These are phyloP conservation scores for Phytophthora lateralis DNA, from an alignment of 352 stramenopile species.

Conservation along the genomic window DNA sequence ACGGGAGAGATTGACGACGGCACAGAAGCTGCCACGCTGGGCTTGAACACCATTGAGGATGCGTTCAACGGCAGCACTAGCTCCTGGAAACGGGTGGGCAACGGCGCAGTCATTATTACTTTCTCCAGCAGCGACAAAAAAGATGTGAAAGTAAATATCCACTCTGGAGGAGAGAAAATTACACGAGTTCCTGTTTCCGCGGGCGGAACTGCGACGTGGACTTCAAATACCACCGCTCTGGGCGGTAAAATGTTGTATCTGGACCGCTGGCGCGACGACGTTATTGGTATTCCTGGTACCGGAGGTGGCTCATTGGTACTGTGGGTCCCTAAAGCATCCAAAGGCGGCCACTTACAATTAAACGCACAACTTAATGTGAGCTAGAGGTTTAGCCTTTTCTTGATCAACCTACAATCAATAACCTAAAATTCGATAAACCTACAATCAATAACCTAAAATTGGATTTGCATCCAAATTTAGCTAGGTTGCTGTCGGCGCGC, in stretches of 20 bases:
- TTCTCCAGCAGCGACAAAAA: slow-evolving; percentile 27
- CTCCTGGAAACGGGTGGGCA: slow-evolving; percentile 29
- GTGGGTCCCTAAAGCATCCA: slow-evolving; percentile 45
- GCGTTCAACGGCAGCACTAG: slow-evolving; percentile 45
- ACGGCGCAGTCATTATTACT: slow-evolving; percentile 18
- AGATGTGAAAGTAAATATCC: slow-evolving; percentile 45
- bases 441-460: no score
- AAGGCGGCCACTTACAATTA: slow-evolving; percentile 45
- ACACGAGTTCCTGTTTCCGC: slow-evolving; percentile 34
- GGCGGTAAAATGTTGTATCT: slow-evolving; percentile 67
- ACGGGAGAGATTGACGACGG: slow-evolving; percentile 57
- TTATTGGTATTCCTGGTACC: slow-evolving; percentile 54
- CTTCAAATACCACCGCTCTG: slow-evolving; percentile 25
- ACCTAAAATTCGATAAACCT: no score
- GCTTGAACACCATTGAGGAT: slow-evolving; percentile 38
- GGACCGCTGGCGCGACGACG: slow-evolving; percentile 53
- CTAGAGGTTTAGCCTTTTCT: no score
- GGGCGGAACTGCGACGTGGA: slow-evolving; percentile 35
- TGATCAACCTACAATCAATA: no score
- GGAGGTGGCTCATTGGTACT: slow-evolving; percentile 58
- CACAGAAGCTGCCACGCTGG: slow-evolving; percentile 32
- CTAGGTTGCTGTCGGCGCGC: no score
- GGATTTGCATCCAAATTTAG: no score
- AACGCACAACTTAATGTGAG: slow-evolving; percentile 47
- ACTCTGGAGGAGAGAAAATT: slow-evolving; percentile 36